phyloP scores from a whole-genome alignment of 352 stramenopile species.

The Phytophthora sp. region DNA sequence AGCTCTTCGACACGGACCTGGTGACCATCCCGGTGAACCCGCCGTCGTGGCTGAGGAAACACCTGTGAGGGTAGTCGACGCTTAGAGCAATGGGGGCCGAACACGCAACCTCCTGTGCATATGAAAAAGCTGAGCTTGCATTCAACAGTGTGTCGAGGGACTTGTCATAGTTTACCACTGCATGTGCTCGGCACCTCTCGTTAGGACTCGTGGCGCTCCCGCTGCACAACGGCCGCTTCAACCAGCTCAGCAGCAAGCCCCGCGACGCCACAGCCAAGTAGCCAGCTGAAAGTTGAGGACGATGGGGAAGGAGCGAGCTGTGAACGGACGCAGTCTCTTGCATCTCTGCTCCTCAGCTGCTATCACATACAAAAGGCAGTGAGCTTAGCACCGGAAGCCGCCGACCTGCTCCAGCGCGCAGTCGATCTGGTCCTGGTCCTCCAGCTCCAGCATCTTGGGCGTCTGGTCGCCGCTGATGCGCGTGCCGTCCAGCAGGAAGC shows the following conservation, averaged over 20 bases:
- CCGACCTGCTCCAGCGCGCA: conserved; percentile 93
- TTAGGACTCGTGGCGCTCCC: conserved; percentile 1
- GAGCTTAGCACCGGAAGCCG: conserved; percentile 50
- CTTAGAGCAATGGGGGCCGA: too few species aligned
- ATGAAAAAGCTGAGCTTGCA: conserved; percentile 26
- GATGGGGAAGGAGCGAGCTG: neutral
- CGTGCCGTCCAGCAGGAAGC: conserved; percentile 97
- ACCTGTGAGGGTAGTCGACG: conserved; percentile 37
- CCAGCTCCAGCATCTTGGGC: conserved; percentile 96
- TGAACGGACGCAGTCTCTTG: neutral
- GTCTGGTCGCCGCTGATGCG: conserved; percentile 95
- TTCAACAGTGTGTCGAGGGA: conserved; percentile 23
- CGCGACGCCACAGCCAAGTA: neutral
- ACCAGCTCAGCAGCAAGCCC: neutral
- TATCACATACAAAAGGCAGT: conserved; percentile 18
- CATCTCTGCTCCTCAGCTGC: neutral
- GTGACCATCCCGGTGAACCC: conserved; percentile 84
- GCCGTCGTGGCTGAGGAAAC: conserved; percentile 76
- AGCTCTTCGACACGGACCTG: conserved; percentile 94
- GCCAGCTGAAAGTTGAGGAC: neutral
- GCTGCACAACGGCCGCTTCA: neutral
- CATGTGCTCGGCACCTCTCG: neutral
- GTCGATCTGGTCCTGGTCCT: conserved; percentile 99
- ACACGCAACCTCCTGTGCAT: too few species aligned
- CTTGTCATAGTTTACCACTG: conserved; percentile 9